Percentiles rank a stretch among this genome's conserved stretches.
These are phyloP conservation scores for Heliosperma pusillum DNA, from an alignment of 148 eudicot genomes.

Conservation along the genomic window DNA sequence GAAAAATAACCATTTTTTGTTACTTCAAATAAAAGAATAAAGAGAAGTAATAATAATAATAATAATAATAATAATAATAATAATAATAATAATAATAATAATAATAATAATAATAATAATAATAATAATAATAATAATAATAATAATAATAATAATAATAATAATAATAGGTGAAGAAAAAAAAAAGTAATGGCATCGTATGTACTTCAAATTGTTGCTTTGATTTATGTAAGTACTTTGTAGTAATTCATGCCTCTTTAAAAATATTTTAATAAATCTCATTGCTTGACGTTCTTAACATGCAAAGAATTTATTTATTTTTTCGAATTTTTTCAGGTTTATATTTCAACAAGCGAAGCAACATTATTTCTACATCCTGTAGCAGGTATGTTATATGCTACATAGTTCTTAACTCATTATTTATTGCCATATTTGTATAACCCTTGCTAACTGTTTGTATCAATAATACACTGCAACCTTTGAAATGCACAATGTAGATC, in stretches of 20 bases:
- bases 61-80: no score
- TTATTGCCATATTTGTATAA: not conserved
- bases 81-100: no score
- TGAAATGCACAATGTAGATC: no score
- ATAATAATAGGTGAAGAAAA: not conserved
- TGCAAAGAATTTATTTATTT: no score
- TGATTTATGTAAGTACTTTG: not conserved
- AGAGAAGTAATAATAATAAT: no score
- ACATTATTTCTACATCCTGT: not conserved
- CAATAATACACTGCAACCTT: no score
- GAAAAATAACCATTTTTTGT: not conserved
- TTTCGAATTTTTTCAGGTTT: not conserved
- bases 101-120: no score
- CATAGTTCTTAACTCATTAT: not conserved
- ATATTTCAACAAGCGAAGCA: not conserved
- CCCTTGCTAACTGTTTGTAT: no score
- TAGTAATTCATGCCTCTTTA: not conserved
- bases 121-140: no score
- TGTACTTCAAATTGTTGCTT: constrained; percentile 5
- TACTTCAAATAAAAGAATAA: not conserved
- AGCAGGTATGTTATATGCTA: not conserved
- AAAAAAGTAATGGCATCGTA: constrained; percentile 3
- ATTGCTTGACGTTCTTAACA: not conserved
- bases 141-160: no score
- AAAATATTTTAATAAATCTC: not conserved